phyloP scores from a whole-genome alignment of 1,284 basidiomycete genomes.

The Heterobasidion occidentale region DNA sequence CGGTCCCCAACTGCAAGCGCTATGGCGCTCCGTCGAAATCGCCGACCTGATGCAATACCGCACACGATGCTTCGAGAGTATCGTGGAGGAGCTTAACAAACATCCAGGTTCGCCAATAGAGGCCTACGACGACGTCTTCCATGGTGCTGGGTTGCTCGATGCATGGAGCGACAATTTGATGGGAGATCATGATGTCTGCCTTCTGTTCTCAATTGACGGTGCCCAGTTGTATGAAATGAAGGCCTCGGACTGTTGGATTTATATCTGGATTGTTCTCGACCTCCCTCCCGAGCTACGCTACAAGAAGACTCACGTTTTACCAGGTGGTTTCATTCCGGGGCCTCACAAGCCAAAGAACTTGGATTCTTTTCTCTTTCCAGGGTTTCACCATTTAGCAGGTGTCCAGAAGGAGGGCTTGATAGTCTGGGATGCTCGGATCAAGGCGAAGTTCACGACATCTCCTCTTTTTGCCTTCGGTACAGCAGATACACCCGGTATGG shows the following conservation, averaged over 20 bases:
- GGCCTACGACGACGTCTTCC: conserved; percentile 7
- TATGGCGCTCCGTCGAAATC: not conserved
- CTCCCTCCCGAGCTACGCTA: conserved; percentile 14
- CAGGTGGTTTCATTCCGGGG: conserved; percentile 19
- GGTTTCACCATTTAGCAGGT: conserved; percentile 15
- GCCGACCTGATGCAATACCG: conserved; percentile 2
- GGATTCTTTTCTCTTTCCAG: conserved; percentile 17
- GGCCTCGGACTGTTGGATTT: conserved; percentile 19
- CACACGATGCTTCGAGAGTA: not conserved
- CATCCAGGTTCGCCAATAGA: not conserved
- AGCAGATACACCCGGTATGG: conserved; percentile 6
- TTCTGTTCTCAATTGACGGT: conserved; percentile 21
- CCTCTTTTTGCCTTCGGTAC: conserved; percentile 4
- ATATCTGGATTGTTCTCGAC: conserved; percentile 19
- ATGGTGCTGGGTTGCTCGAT: conserved; percentile 14
- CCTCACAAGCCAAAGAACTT: conserved; percentile 18
- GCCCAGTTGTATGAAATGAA: conserved; percentile 21
- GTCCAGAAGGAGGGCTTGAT: conserved; percentile 13
- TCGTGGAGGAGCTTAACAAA: not conserved
- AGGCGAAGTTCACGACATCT: not conserved
- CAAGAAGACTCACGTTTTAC: conserved; percentile 18
- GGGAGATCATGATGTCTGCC: conserved; percentile 8
- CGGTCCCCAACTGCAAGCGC: conserved; percentile 5
- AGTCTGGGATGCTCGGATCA: conserved; percentile 13
- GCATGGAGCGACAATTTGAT: conserved; percentile 11